Base-by-base conservation (phyloP, 2,329 filamentous ascomycete genomes). In the Didymella sp. region DNA sequence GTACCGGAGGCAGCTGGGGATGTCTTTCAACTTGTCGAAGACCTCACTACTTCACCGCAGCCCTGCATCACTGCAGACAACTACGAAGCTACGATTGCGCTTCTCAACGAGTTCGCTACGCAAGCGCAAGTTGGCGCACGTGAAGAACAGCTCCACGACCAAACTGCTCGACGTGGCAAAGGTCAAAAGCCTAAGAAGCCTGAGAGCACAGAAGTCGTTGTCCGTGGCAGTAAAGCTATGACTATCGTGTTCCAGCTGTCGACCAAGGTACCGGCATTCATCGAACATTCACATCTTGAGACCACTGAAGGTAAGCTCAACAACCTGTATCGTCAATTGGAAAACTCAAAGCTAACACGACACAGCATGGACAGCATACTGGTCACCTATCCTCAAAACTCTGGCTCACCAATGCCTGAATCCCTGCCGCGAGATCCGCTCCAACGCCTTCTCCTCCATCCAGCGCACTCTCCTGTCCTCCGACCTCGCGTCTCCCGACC, bases 321-420 rank as follows among this genome's bases (percentile, higher is more conserved):
- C 6, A 3, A 15, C n/a, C 11, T 1, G 12, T 2, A 6, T 22
- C 27, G 13, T 17, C 35, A 2, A 15, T n/a, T 30, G 4, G 11
- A 24, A 41, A 12, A 7, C 1, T 4, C 6, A 13, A 45, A 27
- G 25, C 50, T 58, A 41, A 58, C 19, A 38, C 11, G 27, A 33
- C 11, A 30, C 42, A 90, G 95, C 95, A 13, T 99, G 95, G 95
- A 92, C 92, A 47, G 92, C 95, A 8, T 99, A 99, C 75, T 99
- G 95, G 95, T 88, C 93, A 13, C 95, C 94, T 1, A 92, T 99
- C 24, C 95, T 99, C 77, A 87, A 92, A 66, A 90, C 92, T 6
- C 80, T 99, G 17, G 95, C 90, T 3, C 87, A 87, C 4, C 95
- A 99, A 77, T 97, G 93, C 77, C 91, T 91, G 51, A 99, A 98